Base-by-base conservation (phyloP, 805 yeast genomes). In the Tetrapisispora pingtungensis region DNA sequence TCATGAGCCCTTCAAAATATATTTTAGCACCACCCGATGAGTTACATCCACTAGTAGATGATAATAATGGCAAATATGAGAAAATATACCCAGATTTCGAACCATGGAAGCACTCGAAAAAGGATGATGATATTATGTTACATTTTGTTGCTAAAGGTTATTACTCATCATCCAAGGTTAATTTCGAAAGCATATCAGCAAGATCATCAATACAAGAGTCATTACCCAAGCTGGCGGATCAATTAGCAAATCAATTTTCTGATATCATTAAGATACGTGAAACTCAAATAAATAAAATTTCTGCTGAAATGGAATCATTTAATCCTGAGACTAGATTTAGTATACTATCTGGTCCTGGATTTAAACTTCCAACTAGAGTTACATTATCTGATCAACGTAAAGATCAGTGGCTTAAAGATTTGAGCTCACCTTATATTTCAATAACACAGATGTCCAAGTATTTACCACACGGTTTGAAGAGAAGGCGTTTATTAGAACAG, bases 401-500 rank as follows among this genome's bases (percentile, higher is more conserved):
- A 46, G 96, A 86, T 48, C 69, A 79, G 2, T 90, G 98, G 98
- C 67, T 90, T 39, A 74, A 73, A 42, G 95, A 87, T 55, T 69
- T 90, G 42, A 85, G 93, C 3, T 72, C 83, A 42, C 74, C 82
- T 0, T 64, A 68, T 17, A 71, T 81, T 0, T 84, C 96, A 0
- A 66, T 90, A 40, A 70, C 74, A 36, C 76, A 75, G 47, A 73
- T 89, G 4, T 74, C 93, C 2, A 71, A 84, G 43, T 84, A 88
- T 17, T 75, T 90, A 7, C 97, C 98, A 0, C 96, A 90, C 59
- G 97, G 97, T 0, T 75, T 89, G 19, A 70, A 89, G 50, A 84
- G 85, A 58, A 77, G 78, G 51, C 71, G 74, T 1, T 67, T 90
- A 17, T 59, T 90, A 3, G 96, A 88, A 49, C 84, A 81, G 48